Evolutionary conservation across 345 rosid genomes (phyloP).

Genomic region (Kernera saxatilis): DNA sequence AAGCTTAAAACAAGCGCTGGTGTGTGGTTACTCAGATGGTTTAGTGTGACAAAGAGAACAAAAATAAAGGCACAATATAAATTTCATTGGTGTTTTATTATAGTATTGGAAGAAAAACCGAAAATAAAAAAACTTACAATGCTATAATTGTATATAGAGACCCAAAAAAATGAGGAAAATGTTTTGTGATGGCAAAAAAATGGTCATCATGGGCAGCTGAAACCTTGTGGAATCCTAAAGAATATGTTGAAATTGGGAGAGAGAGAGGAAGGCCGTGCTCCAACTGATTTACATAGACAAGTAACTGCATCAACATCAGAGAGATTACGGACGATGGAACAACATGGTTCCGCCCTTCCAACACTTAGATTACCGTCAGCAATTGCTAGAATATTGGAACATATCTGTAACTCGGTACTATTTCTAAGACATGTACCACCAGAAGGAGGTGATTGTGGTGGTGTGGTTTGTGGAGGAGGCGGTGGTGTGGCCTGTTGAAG

Average conservation of each 20-base stretch:
- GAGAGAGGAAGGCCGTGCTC: not conserved
- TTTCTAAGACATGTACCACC: not conserved
- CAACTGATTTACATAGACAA: constrained; percentile 13
- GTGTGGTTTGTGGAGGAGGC: not conserved
- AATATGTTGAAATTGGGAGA: not conserved
- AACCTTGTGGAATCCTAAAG: not conserved
- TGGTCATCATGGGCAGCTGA: not conserved
- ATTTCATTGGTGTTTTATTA: not conserved
- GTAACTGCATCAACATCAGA: constrained; percentile 4
- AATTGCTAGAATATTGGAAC: constrained; percentile 1
- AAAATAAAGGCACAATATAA: not conserved
- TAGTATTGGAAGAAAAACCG: not conserved
- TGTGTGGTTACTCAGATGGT: no score
- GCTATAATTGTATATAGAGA: no score
- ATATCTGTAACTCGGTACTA: not conserved
- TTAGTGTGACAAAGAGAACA: no score
- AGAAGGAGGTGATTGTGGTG: not conserved
- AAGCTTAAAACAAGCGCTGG: not conserved
- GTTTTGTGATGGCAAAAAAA: no score
- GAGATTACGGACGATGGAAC: not conserved
- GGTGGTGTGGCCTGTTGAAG: not conserved
- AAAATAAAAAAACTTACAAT: no score
- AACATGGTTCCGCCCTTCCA: constrained; percentile 1
- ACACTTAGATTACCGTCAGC: not conserved
- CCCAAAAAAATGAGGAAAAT: no score